Evolutionary conservation across 805 yeast species (phyloP).

Genomic region (Kodamaea fukazawae): DNA sequence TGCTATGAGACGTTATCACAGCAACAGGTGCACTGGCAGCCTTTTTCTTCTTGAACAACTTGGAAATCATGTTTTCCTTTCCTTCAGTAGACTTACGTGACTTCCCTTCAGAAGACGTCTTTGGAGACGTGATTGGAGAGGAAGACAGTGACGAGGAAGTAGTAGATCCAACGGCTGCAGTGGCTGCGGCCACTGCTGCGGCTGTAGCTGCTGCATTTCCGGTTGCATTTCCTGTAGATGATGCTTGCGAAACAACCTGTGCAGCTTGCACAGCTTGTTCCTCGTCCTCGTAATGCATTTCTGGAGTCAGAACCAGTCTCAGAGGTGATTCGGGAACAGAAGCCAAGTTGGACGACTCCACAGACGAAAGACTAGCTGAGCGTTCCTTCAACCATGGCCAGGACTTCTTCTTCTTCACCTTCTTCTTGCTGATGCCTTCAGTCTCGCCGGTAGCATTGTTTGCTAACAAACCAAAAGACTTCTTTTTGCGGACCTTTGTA

Average conservation of each 20-base stretch:
- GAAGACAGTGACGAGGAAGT: background rate
- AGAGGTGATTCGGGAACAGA: constrained; percentile 25
- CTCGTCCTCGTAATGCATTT: constrained; percentile 16
- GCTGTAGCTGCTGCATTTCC: background rate
- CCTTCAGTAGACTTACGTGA: constrained; percentile 17
- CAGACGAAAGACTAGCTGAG: constrained; percentile 29
- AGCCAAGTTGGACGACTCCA: constrained; percentile 22
- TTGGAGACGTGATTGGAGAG: background rate
- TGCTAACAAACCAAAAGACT: constrained; percentile 14
- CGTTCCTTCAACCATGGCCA: constrained; percentile 43
- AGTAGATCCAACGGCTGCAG: constrained; percentile 1
- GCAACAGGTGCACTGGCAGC: constrained; percentile 11
- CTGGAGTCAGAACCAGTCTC: constrained; percentile 41
- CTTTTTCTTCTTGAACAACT: constrained; percentile 38
- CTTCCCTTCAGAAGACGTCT: background rate
- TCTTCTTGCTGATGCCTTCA: constrained; percentile 14
- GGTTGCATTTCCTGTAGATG: background rate
- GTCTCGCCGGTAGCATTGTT: constrained; percentile 8
- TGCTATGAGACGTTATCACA: background rate
- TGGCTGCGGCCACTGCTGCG: constrained; percentile 5
- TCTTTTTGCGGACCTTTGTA: constrained; percentile 13
- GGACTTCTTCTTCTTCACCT: constrained; percentile 34
- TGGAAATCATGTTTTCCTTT: constrained; percentile 40
- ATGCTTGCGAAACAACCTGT: background rate
- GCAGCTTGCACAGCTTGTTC: constrained; percentile 7